Percentiles rank a stretch among this genome's conserved stretches.
Evolutionary conservation across 331 rosid genomes (phyloP).

Genomic region (Quercus tomentella): DNA sequence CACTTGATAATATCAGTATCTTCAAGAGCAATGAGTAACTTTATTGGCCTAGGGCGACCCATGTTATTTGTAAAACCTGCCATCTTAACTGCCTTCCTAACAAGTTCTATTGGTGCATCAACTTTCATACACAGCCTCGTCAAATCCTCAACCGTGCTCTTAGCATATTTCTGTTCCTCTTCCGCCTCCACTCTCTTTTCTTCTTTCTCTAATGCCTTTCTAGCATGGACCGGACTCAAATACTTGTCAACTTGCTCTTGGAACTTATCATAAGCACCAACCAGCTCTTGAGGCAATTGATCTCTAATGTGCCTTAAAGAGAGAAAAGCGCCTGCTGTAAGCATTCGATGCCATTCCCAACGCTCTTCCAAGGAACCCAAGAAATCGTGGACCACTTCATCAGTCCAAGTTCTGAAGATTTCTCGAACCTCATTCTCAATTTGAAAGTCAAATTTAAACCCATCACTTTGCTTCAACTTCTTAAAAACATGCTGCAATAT

Average conservation of each 20-base stretch:
- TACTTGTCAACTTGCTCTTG: conserved; percentile 69
- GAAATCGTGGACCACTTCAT: conserved; percentile 60
- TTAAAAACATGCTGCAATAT: conserved; percentile 58
- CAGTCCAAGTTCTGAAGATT: conserved; percentile 60
- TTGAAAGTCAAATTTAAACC: conserved; percentile 50
- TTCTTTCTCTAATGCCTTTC: conserved; percentile 49
- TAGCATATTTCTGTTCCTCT: conserved; percentile 60
- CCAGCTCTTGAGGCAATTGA: conserved; percentile 66
- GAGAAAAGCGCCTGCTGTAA: conserved; percentile 66
- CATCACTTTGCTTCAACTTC: conserved; percentile 47
- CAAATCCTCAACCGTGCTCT: conserved; percentile 67
- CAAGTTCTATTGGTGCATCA: conserved; percentile 61
- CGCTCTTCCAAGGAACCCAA: conserved; percentile 57
- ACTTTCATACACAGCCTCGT: conserved; percentile 67
- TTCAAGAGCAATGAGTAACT: conserved; percentile 64
- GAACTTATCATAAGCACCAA: conserved; percentile 68
- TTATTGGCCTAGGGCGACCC: conserved; percentile 77
- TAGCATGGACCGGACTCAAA: conserved; percentile 57
- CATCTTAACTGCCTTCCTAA: conserved; percentile 64
- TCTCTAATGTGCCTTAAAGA: conserved; percentile 63
- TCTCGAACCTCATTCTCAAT: conserved; percentile 57
- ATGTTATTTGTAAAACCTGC: conserved; percentile 71
- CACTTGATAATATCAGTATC: conserved; percentile 73
- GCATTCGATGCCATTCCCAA: conserved; percentile 60
- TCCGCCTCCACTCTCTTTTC: conserved; percentile 49